Evolutionary conservation across 257 asterid species (phyloP).

Genomic region (Apocynum venetum): DNA sequence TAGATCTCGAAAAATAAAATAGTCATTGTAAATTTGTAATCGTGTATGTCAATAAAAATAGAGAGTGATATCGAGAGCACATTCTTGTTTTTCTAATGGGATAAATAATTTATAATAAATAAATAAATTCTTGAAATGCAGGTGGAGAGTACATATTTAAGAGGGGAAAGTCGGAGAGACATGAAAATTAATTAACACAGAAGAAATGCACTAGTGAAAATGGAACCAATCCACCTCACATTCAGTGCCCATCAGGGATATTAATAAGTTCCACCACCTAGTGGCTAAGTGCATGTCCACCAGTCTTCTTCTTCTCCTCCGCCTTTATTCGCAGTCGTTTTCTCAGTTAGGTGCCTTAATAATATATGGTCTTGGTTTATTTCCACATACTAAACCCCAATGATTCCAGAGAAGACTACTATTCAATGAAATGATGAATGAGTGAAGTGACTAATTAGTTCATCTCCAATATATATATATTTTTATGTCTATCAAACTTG

Average conservation of each 20-base stretch:
- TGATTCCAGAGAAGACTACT: background rate
- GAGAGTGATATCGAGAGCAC: too few species aligned
- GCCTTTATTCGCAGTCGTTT: background rate
- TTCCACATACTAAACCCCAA: background rate
- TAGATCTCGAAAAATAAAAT: too few species aligned
- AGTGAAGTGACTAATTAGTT: background rate
- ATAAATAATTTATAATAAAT: too few species aligned
- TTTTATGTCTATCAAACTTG: too few species aligned
- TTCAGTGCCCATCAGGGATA: constrained; percentile 2
- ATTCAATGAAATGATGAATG: background rate
- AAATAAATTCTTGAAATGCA: too few species aligned
- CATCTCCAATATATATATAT: background rate
- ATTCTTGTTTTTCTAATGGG: too few species aligned
- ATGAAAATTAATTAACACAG: background rate
- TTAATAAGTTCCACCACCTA: background rate
- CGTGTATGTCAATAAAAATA: too few species aligned
- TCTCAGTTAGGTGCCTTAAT: constrained; percentile 13
- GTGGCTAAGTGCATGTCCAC: background rate
- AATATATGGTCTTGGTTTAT: background rate
- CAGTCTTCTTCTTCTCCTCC: background rate
- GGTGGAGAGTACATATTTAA: too few species aligned
- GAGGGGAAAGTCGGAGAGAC: background rate
- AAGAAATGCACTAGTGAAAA: background rate
- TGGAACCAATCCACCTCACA: background rate
- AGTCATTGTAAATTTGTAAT: too few species aligned